These are phyloP conservation scores for Zychaea mexicana DNA, from an alignment of 371 early-diverging fungal species.

Conservation along the genomic window DNA sequence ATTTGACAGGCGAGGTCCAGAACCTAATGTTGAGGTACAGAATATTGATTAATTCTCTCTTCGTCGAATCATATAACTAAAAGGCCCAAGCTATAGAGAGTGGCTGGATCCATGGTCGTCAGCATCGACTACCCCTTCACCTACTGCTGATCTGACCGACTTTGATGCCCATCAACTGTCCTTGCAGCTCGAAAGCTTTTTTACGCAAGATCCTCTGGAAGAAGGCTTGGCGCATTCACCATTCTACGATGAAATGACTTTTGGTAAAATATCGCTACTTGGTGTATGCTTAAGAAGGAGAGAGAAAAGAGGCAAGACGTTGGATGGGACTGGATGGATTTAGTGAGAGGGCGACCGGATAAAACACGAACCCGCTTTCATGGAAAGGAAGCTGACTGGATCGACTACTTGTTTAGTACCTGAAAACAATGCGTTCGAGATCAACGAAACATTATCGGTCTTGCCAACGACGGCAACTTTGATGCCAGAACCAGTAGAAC, in stretches of 20 bases:
- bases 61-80: too few relatives aligned
- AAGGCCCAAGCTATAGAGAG: slow-evolving; percentile 6
- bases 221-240: slow-evolving; percentile 8
- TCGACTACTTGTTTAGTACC: background rate
- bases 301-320: too few relatives aligned
- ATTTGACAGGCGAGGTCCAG: slow-evolving; percentile 48
- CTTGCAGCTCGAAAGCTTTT: slow-evolving; percentile 40
- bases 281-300: background rate
- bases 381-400: background rate
- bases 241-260: slow-evolving; percentile 48
- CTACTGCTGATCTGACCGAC: slow-evolving; percentile 31
- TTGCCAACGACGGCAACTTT: background rate
- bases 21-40: slow-evolving; percentile 45
- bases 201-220: slow-evolving; percentile 33
- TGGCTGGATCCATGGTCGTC: slow-evolving; percentile 32
- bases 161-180: slow-evolving; percentile 34
- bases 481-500: background rate
- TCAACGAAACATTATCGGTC: background rate
- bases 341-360: too few relatives aligned
- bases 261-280: slow-evolving; percentile 27
- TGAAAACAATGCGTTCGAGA: slow-evolving; percentile 5
- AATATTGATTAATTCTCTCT: background rate
- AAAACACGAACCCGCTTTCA: background rate
- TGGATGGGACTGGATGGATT: too few relatives aligned
- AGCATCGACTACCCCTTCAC: slow-evolving; percentile 30